These are phyloP conservation scores for Leptographium galeiforme DNA, from an alignment of 2,329 filamentous ascomycete species.

Conservation along the genomic window DNA sequence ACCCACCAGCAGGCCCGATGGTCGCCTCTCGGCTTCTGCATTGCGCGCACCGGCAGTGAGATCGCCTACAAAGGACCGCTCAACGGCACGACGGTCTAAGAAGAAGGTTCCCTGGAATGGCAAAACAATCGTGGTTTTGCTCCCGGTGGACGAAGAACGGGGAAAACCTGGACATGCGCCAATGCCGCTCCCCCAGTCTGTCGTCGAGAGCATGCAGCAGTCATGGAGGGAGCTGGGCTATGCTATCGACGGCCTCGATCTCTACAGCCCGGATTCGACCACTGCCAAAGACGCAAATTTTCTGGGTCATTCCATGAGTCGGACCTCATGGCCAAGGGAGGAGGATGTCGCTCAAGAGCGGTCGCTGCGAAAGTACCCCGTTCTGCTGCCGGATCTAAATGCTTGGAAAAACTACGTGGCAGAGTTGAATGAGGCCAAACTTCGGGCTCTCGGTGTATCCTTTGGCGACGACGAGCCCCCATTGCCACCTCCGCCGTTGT, in stretches of 20 bases:
- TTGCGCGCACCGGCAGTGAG: neutral
- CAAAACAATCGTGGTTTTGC: conserved; percentile 57
- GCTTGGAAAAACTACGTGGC: conserved; percentile 66
- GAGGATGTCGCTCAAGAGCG: conserved; percentile 45
- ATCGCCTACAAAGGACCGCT: conserved; percentile 22
- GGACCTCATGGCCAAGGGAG: conserved; percentile 52
- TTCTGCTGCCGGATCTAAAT: conserved; percentile 58
- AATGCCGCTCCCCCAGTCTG: conserved; percentile 38
- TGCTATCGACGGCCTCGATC: conserved; percentile 53
- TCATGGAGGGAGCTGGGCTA: conserved; percentile 60
- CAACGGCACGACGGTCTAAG: conserved; percentile 42
- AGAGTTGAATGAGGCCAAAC: conserved; percentile 77
- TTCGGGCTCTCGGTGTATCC: conserved; percentile 80
- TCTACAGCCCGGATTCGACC: conserved; percentile 31
- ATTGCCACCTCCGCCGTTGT: conserved; percentile 37
- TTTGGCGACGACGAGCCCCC: conserved; percentile 60
- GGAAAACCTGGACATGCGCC: conserved; percentile 42
- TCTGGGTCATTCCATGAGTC: conserved; percentile 45
- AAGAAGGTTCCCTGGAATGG: conserved; percentile 65
- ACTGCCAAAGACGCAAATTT: conserved; percentile 17
- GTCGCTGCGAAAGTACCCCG: conserved; percentile 36
- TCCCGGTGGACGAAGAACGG: conserved; percentile 55
- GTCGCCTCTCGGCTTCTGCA: neutral
- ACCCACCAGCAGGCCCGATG: neutral
- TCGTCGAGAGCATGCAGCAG: conserved; percentile 47